Conservation (phyloP, 108 stramenopile genomes). For the Parietichytrium sp. region DNA sequence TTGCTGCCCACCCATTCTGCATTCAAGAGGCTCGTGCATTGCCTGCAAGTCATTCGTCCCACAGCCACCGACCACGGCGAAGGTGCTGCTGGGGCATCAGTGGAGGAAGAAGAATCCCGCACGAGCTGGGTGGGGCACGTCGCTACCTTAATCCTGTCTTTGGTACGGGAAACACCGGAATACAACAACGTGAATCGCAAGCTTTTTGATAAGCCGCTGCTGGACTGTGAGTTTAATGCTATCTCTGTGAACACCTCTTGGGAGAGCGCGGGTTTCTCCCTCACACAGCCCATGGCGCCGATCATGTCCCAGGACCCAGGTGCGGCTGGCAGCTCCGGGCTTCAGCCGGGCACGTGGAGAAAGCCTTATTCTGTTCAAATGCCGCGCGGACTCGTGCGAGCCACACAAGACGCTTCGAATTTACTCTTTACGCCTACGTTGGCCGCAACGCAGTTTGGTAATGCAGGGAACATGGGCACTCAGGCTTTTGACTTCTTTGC, state of each 20-base stretch:
- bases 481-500: not conserved
- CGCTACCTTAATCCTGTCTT: not conserved
- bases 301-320: not conserved
- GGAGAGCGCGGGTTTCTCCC: not conserved
- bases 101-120: not conserved
- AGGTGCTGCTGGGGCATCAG: not conserved
- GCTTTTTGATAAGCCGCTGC: too few relatives aligned
- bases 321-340: too few relatives aligned
- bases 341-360: not conserved
- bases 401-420: slow-evolving; percentile 27
- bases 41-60: too few relatives aligned
- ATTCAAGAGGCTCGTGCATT: not conserved
- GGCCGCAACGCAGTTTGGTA: slow-evolving; percentile 9
- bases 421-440: slow-evolving; percentile 14
- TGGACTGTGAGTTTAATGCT: not conserved
- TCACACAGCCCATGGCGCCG: slow-evolving; percentile 9
- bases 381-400: not conserved
- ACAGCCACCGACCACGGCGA: not conserved
- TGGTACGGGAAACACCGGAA: too few relatives aligned
- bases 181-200: too few relatives aligned
- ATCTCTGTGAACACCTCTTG: not conserved
- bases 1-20: not conserved
- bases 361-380: not conserved
- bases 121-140: slow-evolving; percentile 11
- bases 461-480: slow-evolving; percentile 17